Evolutionary conservation across 2,329 filamentous ascomycete genomes (phyloP).

Genomic region (Zalaria obscura): DNA sequence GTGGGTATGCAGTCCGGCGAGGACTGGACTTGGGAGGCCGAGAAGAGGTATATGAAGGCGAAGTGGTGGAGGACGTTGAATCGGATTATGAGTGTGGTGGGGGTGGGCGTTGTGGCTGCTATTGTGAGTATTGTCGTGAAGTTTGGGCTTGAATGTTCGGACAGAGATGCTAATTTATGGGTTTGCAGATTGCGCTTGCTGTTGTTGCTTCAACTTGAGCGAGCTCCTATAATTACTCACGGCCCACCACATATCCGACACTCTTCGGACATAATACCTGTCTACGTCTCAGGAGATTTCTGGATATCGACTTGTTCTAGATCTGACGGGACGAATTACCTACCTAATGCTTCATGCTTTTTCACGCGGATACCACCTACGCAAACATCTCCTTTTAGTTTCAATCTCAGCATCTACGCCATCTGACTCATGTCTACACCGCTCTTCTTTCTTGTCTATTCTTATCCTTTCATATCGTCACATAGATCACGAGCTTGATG

Average conservation of each 20-base stretch:
- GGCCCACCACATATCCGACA: background rate
- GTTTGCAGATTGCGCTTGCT: conserved; percentile 17
- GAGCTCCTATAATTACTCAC: background rate
- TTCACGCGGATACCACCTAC: background rate
- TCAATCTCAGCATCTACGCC: no score
- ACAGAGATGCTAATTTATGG: background rate
- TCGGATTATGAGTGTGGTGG: conserved; percentile 22
- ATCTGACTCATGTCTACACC: no score
- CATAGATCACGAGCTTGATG: no score
- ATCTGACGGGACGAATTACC: background rate
- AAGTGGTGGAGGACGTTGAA: conserved; percentile 23
- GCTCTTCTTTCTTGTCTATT: no score
- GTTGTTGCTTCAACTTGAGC: conserved; percentile 15
- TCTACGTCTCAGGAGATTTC: background rate
- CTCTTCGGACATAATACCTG: background rate
- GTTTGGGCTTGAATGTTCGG: background rate
- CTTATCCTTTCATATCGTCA: no score
- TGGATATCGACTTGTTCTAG: background rate
- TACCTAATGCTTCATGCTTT: background rate
- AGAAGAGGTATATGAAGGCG: conserved; percentile 17
- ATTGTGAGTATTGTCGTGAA: conserved; percentile 14
- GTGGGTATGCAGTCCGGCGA: background rate
- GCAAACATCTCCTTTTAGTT: background rate
- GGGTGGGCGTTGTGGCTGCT: conserved; percentile 18
- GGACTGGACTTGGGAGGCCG: conserved; percentile 14